Base-by-base conservation (phyloP, 768 basidiomycete genomes). In the Suillus placidus region DNA sequence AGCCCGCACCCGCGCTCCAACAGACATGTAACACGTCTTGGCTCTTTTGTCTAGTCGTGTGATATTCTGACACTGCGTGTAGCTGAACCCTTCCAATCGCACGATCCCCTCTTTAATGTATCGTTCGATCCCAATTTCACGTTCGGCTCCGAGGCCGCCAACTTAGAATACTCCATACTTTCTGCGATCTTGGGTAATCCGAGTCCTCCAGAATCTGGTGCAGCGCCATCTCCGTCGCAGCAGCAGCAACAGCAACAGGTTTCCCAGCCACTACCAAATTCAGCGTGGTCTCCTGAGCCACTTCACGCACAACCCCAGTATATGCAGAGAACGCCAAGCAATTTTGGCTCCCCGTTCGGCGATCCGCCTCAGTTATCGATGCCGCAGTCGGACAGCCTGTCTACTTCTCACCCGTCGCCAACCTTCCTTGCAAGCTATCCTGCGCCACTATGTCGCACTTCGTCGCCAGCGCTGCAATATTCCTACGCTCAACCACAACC, bases 161-260 rank as follows among this genome's bases (percentile, higher is more conserved):
- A 95, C 74, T 82, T 94, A 67, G 97, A 99, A 74, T 99, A 97
- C 78, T 94, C 94, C 57, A 97, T 97, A 70, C 87, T 99, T 7
- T 94, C 93, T 56, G 88, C 91, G 30, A 96, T 99, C 73, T 84
- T 99, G 60, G 94, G 93, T 45, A 92, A 88, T 69, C 85, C 89
- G 40, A 89, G 88, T 73, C 86, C 78, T 5, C 75, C 78, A 9
- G 77, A 78, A 45, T 76, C 76, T 2, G 74, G 72, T 3, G 64
- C 56, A 3, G 71, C 73, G 0, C 75, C 75, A 0, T 78, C 76
- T 0, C 76, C 75, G 6, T 72, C 72, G 9, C 78, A 76, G 18
- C 71, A 67, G 10, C 71, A 72, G 8, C 51, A 30, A 30, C 51
- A 52, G 30, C 52, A 54, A 13, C 45, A 68, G 30, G 58, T 73